These are phyloP conservation scores for Coemansia sp. DNA, from an alignment of 192 early-diverging fungal species.

Conservation along the genomic window DNA sequence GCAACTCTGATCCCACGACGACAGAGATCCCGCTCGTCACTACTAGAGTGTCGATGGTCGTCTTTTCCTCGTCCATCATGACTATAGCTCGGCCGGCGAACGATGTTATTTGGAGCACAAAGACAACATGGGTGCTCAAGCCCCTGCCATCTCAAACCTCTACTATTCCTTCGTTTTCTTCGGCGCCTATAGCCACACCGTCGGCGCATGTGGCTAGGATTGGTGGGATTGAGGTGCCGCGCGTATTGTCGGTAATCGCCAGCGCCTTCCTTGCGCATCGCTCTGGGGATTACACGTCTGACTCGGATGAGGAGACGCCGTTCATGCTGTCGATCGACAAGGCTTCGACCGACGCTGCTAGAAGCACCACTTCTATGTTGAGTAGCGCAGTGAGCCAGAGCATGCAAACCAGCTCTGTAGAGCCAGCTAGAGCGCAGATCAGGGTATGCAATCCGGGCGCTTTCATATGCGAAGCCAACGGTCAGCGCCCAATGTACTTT, in stretches of 20 bases:
- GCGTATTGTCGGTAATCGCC: constrained; percentile 1
- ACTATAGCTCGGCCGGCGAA: neutral
- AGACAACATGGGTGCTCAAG: constrained; percentile 1
- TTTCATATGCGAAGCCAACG: constrained; percentile 38
- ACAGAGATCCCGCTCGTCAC: neutral
- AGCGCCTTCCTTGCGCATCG: constrained; percentile 1
- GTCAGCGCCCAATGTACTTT: constrained; percentile 35
- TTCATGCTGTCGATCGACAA: neutral
- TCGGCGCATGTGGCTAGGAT: neutral
- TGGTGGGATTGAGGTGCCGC: neutral
- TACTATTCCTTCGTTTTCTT: neutral
- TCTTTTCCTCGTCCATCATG: constrained; percentile 2
- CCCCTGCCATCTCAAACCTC: neutral
- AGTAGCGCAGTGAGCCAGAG: neutral
- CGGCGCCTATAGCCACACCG: neutral
- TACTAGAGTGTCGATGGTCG: neutral
- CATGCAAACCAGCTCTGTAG: neutral
- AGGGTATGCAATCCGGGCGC: constrained; percentile 34
- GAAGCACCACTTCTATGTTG: neutral
- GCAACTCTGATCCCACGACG: neutral
- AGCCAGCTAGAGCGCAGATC: neutral
- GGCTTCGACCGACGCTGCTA: neutral
- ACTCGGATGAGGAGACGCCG: neutral
- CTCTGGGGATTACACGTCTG: neutral
- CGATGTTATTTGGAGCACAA: neutral